Percentiles rank a stretch among this genome's conserved stretches.
Conservation (phyloP, 129 eudicot genomes). For the Centrapalus pauciflorus region DNA sequence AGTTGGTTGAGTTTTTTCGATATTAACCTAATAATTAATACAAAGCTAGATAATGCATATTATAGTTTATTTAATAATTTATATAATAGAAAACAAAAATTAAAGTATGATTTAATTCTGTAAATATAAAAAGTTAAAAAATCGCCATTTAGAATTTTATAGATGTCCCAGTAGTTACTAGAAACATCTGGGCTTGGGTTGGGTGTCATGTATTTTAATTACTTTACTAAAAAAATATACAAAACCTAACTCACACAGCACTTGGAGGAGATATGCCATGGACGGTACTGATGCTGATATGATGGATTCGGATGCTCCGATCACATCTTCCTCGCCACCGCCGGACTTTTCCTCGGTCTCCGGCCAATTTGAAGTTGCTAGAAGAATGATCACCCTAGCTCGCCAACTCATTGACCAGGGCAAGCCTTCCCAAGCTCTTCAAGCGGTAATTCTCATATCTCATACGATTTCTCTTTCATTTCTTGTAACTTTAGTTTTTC, state of each 20-base stretch:
- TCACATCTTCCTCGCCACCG: conserved; percentile 24
- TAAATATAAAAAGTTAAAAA: no score
- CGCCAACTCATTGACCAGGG: conserved; percentile 65
- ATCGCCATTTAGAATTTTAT: no score
- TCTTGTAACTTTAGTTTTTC: neutral
- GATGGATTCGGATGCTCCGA: conserved; percentile 42
- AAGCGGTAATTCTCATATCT: conserved; percentile 50
- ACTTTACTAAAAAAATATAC: no score
- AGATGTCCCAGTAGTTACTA: conserved; percentile 12
- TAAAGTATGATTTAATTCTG: neutral
- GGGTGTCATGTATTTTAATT: neutral
- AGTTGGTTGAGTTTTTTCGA: no score
- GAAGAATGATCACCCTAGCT: conserved; percentile 45
- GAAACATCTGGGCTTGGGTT: conserved; percentile 17
- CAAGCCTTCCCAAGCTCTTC: conserved; percentile 78
- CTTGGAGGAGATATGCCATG: conserved; percentile 36
- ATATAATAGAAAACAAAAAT: no score
- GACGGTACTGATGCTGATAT: conserved; percentile 31
- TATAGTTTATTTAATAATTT: no score
- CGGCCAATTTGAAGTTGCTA: conserved; percentile 25
- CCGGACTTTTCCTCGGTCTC: conserved; percentile 14
- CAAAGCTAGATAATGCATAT: no score
- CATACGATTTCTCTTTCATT: neutral
- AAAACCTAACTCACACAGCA: neutral
- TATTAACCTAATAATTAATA: no score